Evolutionary conservation across 2,329 filamentous ascomycete genomes (phyloP), one percentile per base, ranked within the genome.

Genomic region (Sporothrix protearum): DNA sequence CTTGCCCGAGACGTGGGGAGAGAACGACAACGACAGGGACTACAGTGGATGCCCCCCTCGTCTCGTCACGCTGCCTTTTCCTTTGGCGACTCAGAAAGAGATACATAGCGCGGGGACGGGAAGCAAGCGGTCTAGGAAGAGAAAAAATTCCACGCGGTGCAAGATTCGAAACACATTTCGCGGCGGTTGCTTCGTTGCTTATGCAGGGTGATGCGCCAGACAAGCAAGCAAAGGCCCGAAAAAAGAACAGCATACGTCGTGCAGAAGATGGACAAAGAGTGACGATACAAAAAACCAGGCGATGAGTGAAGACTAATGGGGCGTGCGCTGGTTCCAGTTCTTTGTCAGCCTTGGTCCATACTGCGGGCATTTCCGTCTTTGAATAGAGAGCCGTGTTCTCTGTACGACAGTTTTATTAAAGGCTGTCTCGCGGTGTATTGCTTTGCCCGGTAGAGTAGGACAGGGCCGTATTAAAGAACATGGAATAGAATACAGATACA

Each of bases 291-390:
- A 47, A 71, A 51, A 30, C 51, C 28, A 53, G 47, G 64, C 64
- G 10, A 53, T 33, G 63, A 14, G 22, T 14, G 28, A 19, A 66
- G 45, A 66, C 6, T n/a, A 25, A 49, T 42, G 25, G 45, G 42
- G 19, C 42, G 63, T 66, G 61, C 61, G 64, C n/a, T 68, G 64
- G 47, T 53, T 53, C 64, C 64, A 39, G 64, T 53, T 22, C n/a
- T 39, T 53, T 30, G 45, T n/a, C 28, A 39, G 39, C 47, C 64
- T 53, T 36, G 64, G 45, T 53, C 16, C 47, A 68, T 36, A 28
- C 64, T 22, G 45, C 45, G 16, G 36, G 25, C 42, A 33, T 61
- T 61, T 61, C 22, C n/a, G 12, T 42, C 33, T 3, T 22, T 28
- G 22, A 10, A 10, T 30, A 42, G n/a, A 63, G 19, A 4, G n/a